These are phyloP conservation scores for Suhomyces pyralidae DNA, from an alignment of 805 yeast genomes.

Conservation along the genomic window DNA sequence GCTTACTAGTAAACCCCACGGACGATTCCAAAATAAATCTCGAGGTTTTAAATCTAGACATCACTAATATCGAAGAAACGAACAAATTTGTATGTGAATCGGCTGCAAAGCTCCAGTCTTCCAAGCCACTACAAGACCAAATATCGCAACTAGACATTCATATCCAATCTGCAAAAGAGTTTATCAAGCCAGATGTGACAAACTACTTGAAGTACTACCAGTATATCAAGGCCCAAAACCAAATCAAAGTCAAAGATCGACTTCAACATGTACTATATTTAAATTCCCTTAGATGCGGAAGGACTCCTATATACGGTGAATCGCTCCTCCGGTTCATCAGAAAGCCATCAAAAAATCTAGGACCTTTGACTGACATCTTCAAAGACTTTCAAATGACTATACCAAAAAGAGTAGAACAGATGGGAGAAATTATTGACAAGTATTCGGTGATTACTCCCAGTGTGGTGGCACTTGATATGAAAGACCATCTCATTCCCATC, in stretches of 20 bases:
- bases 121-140: slow-evolving; percentile 43
- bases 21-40: slow-evolving; percentile 38
- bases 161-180: slow-evolving; percentile 16
- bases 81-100: slow-evolving; percentile 48
- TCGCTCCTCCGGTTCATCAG: slow-evolving; percentile 48
- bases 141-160: slow-evolving; percentile 41
- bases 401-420: slow-evolving; percentile 25
- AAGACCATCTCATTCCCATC: slow-evolving; percentile 47
- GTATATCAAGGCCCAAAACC: slow-evolving; percentile 50
- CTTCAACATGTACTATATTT: slow-evolving; percentile 58
- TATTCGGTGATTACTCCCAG: slow-evolving; percentile 87
- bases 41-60: slow-evolving; percentile 57
- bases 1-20: slow-evolving; percentile 18
- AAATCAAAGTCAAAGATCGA: slow-evolving; percentile 48
- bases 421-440: slow-evolving; percentile 59
- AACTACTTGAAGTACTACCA: slow-evolving; percentile 59
- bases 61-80: slow-evolving; percentile 45
- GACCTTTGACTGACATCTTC: slow-evolving; percentile 12
- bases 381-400: slow-evolving; percentile 22
- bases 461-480: slow-evolving; percentile 73
- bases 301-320: slow-evolving; percentile 65
- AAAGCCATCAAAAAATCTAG: slow-evolving; percentile 5
- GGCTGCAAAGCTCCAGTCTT: slow-evolving; percentile 45
- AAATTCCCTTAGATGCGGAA: slow-evolving; percentile 62
- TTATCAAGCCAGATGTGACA: slow-evolving; percentile 23